Evolutionary conservation across 2,329 filamentous ascomycete genomes (phyloP).

Genomic region (Dryadomyces sulphureus): DNA sequence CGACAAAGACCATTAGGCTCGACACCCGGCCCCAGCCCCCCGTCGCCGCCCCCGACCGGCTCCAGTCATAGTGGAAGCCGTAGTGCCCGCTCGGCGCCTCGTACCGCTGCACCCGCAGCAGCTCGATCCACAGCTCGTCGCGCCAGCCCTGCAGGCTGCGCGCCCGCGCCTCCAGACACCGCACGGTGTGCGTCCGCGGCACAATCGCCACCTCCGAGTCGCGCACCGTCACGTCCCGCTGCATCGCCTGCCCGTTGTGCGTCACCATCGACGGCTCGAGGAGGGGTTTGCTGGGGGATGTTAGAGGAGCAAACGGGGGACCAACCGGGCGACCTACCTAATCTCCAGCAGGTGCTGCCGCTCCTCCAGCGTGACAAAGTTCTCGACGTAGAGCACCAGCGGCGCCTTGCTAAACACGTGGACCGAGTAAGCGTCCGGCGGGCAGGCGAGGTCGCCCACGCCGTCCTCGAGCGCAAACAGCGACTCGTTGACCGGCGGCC

Average conservation of each 20-base stretch:
- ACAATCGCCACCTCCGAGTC: constrained; percentile 38
- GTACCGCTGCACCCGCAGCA: constrained; percentile 36
- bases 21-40: constrained; percentile 34
- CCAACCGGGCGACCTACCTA: constrained; percentile 24
- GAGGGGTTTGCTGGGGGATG: constrained; percentile 23
- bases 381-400: constrained; percentile 37
- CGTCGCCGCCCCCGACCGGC: constrained; percentile 16
- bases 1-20: constrained; percentile 40
- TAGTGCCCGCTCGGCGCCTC: constrained; percentile 29
- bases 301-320: background rate
- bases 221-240: constrained; percentile 28
- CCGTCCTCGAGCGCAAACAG: constrained; percentile 30
- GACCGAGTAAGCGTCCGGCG: constrained; percentile 26
- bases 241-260: constrained; percentile 25
- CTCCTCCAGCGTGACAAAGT: constrained; percentile 31
- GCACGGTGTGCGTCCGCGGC: constrained; percentile 27
- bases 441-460: constrained; percentile 16
- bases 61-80: constrained; percentile 40
- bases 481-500: constrained; percentile 33
- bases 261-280: constrained; percentile 37
- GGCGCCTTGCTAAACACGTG: constrained; percentile 34
- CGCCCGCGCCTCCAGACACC: constrained; percentile 32
- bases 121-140: constrained; percentile 36
- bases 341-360: constrained; percentile 32
- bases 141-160: constrained; percentile 36